Base-by-base conservation (phyloP, 2,329 filamentous ascomycete genomes). In the Fusarium tjaetaba region DNA sequence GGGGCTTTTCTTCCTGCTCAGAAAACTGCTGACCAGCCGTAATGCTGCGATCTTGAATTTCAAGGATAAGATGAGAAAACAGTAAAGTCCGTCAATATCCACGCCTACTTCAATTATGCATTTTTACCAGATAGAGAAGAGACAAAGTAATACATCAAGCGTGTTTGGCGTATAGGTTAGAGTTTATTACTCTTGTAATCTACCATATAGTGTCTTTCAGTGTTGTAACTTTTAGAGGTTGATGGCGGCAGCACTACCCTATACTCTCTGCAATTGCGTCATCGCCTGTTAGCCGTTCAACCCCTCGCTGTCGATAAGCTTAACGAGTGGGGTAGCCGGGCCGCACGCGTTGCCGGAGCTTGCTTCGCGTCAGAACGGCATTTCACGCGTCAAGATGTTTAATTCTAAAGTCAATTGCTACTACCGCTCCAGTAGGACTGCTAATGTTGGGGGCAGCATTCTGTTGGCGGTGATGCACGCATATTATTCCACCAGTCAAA, bases 401-500 rank as follows among this genome's bases (percentile, higher is more conserved):
- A n/a, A 41, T 28, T 41, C 7, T 4, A 18, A 28, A 41, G 15
- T 28, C 1, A 39, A 39, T 39, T 18, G 7, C 24, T 16, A 9
- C 2, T 22, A 7, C 14, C 4, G 30, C 15, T n/a, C 20, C n/a
- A 34, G 24, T 11, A 10, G 14, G 9, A 51, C 13, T 4, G 8
- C 9, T 16, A 18, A 20, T 7, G 20, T 73, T 73, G 71, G 71
- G 71, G 71, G 71, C 8, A 53, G 3, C 6, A 5, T 8, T 8
- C 13, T 22, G 32, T 30, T 55, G 57, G 38, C 20, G 26, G 28
- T 36, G 20, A 36, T 30, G 38, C 34, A 14, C 20, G 7, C 3
- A 5, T 38, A 62, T 68, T 73, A 26, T 73, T 72, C 71, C 71
- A 73, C 71, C 71, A 73, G 62, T 73, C 26, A 68, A n/a, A 68